Evolutionary conservation across 2,329 filamentous ascomycete genomes (phyloP), one percentile per base, ranked within the genome.

Genomic region (Trichoderma polysporum): DNA sequence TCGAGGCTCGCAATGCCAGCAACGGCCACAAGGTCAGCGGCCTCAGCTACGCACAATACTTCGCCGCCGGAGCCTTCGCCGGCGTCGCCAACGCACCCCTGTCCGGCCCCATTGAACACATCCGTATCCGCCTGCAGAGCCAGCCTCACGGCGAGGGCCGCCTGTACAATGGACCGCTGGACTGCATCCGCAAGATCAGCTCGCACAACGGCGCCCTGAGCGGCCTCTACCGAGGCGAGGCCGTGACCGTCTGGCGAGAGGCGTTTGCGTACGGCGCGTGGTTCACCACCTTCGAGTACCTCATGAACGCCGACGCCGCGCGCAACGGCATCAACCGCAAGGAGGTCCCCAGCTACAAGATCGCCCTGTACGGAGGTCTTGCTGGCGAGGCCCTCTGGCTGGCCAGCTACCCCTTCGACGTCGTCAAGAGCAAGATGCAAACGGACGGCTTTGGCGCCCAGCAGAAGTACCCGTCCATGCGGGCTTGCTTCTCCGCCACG

Each of bases 341-440:
- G 74, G 89, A 96, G 1, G 88, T 99, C 41, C 88, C 92, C 17
- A 89, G 87, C 61, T 89, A 89, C 79, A 98, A 97, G 81, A 88
- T 99, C 58, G 95, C 95, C 13, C 81, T 92, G 13, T 99, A 98
- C 78, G 95, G 95, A 70, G 95, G 95, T 52, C 79, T 99, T 47
- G 95, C 95, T 0, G 95, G 95, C 72, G 95, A 99, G 84, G 92
- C 89, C 61, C 86, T 99, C 66, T 99, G 95, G 95, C 83, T 99
- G 65, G 86, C 86, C 39, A 97, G 93, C 76, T 99, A 99, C 81
- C 95, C 95, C 25, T 91, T 99, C 71, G 95, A 99, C 80, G 94
- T 99, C 31, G 81, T 99, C 80, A 99, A 99, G 91, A 97, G 93
- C 81, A 98, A 97, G 87, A 97, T 98, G 94, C 95, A 99, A 86